Percentiles rank a stretch among this genome's conserved stretches.
Evolutionary conservation across 2,329 filamentous ascomycete genomes (phyloP).

Genomic region (Mycosphaerelloides madeirae): DNA sequence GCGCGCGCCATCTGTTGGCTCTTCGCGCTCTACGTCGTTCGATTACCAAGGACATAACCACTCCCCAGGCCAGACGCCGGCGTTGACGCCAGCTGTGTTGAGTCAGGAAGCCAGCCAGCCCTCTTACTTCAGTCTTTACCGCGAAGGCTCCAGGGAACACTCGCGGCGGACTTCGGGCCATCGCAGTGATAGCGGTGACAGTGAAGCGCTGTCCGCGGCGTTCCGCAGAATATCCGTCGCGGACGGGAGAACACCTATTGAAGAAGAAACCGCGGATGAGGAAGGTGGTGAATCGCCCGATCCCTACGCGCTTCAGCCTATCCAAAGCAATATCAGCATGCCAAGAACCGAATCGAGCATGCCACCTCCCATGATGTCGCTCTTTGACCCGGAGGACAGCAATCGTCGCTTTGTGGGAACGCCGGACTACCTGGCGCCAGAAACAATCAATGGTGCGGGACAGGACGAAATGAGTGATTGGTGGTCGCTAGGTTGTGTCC

Average conservation of each 20-base stretch:
- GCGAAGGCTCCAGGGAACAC: slow-evolving; percentile 52
- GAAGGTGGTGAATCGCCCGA: slow-evolving; percentile 67
- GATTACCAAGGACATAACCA: slow-evolving; percentile 70
- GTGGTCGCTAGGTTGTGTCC: slow-evolving; percentile 98
- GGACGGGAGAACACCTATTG: slow-evolving; percentile 59
- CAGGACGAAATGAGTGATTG: slow-evolving; percentile 99
- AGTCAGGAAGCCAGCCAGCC: slow-evolving; percentile 68
- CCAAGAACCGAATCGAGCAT: slow-evolving; percentile 59
- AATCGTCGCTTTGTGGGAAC: slow-evolving; percentile 93
- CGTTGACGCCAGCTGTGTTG: slow-evolving; percentile 73
- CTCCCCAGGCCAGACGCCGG: slow-evolving; percentile 79
- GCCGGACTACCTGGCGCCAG: slow-evolving; percentile 92
- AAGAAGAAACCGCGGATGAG: slow-evolving; percentile 70
- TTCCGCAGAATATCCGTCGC: slow-evolving; percentile 63
- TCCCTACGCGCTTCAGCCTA: slow-evolving; percentile 60
- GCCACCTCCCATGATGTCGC: slow-evolving; percentile 82
- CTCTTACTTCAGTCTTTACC: slow-evolving; percentile 82
- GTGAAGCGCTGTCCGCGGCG: slow-evolving; percentile 76
- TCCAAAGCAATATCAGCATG: slow-evolving; percentile 46
- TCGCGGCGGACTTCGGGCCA: slow-evolving; percentile 71
- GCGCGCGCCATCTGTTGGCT: slow-evolving; percentile 76
- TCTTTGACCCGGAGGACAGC: slow-evolving; percentile 93
- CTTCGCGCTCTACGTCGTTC: slow-evolving; percentile 88
- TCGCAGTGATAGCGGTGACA: slow-evolving; percentile 87
- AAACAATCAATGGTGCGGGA: slow-evolving; percentile 90